Base-by-base conservation (phyloP, 176 grass and related monocot genomes). In the Oryza nivara region DNA sequence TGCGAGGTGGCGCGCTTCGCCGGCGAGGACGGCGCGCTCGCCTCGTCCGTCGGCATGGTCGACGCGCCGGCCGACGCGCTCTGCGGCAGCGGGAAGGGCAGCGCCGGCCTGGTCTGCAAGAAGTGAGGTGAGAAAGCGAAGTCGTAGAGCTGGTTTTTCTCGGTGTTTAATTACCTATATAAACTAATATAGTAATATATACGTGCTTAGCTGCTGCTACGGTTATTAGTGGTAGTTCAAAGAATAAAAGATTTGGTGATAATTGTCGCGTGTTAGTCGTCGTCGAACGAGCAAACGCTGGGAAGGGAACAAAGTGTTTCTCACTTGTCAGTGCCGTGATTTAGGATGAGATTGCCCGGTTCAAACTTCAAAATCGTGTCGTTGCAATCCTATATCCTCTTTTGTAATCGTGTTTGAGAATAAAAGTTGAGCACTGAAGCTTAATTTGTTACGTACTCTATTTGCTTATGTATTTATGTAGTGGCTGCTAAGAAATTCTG, bases 51-150 rank as follows among this genome's bases (percentile, higher is more conserved):
- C 1, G 75, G 43, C 73, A 23, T 84, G 63, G 41, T 84, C 44
- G 16, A 80, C 26, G 81, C 81, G 71, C 81, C 72, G 0, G 16
- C 85, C 72, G 85, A 80, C 44, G 61, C 72, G 65, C 58, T 81
- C n/a, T 88, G 89, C 81, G 81, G 76, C 80, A 85, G 71, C 52
- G 82, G 82, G 7, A 81, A 80, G 65, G 85, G 54, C 70, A 43
- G 76, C 72, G 47, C 80, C 58, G 89, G 89, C n/a, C 71, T 91
- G 23, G 81, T 91, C 66, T 91, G 85, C 85, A 88, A 81, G 85
- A 91, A 91, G 75, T 91, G 65, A 91, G 14, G n/a, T n/a, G 17
- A 22, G 48, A 58, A 6, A 60, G 16, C 56, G 56, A 63, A 10
- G 16, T 28, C 4, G 17, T 12, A 14, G 67, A 35, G 40, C 20